Percentiles rank a stretch among this genome's conserved stretches.
These are phyloP conservation scores for Avicennia marina DNA, from an alignment of 257 asterid species.

Conservation along the genomic window DNA sequence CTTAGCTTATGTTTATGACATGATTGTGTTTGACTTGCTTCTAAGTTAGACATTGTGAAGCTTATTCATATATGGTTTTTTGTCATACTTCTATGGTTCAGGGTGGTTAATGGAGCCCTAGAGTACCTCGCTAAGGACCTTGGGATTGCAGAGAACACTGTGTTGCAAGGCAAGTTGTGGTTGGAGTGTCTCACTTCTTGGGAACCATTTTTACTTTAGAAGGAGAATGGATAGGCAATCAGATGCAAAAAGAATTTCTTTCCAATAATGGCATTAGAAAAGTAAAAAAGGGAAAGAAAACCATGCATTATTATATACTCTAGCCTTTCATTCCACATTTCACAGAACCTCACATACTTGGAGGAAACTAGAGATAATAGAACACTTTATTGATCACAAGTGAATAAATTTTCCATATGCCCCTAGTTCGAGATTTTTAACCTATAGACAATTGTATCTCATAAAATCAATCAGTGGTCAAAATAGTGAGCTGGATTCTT, in stretches of 20 bases:
- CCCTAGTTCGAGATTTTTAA: background rate
- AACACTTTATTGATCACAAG: background rate
- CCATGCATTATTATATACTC: background rate
- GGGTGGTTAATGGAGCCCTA: constrained; percentile 96
- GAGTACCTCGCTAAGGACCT: constrained; percentile 91
- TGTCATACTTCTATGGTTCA: constrained; percentile 28
- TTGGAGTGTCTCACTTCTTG: background rate
- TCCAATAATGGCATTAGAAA: background rate
- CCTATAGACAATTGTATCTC: background rate
- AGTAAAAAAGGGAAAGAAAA: background rate
- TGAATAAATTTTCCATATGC: background rate
- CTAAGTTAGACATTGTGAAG: background rate
- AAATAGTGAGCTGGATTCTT: background rate
- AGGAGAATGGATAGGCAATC: background rate
- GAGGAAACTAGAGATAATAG: background rate
- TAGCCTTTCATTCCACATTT: background rate
- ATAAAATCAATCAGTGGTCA: background rate
- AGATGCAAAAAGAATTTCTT: background rate
- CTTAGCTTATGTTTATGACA: background rate
- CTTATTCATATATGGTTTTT: background rate
- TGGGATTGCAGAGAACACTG: constrained; percentile 72
- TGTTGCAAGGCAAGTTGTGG: constrained; percentile 64
- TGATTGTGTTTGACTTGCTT: background rate
- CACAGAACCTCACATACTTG: background rate
- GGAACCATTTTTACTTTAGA: background rate